Evolutionary conservation across 2,329 filamentous ascomycete genomes (phyloP).

Genomic region (Curvularia sp.): DNA sequence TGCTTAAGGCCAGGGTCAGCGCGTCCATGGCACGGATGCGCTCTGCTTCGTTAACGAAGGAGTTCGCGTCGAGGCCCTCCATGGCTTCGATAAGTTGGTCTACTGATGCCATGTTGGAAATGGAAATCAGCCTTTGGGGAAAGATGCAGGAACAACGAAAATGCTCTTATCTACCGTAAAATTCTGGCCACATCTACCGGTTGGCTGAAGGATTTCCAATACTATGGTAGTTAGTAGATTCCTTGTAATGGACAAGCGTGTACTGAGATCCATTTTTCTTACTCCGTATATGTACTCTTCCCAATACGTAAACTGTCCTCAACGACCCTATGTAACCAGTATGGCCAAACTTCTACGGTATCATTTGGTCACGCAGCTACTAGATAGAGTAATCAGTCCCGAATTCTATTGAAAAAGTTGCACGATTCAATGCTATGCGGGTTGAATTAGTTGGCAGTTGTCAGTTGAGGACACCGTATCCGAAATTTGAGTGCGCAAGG

Average conservation of each 20-base stretch:
- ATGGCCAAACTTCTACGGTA: background rate
- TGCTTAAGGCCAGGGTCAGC: conserved; percentile 10
- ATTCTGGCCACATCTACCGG: background rate
- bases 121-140: background rate
- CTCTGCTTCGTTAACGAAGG: conserved; percentile 12
- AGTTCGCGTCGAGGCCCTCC: conserved; percentile 10
- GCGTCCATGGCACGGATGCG: conserved; percentile 11
- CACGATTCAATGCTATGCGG: background rate
- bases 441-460: background rate
- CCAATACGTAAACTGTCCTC: background rate
- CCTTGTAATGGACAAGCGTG: background rate
- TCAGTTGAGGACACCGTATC: background rate
- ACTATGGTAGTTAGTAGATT: background rate
- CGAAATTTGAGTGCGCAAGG: background rate
- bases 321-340: background rate
- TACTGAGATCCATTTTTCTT: background rate
- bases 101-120: conserved; percentile 3
- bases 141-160: background rate
- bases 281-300: background rate
- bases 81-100: conserved; percentile 12
- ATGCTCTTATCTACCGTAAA: background rate
- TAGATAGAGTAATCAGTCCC: background rate
- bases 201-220: background rate
- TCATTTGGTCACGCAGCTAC: background rate
- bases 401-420: background rate